Conservation (phyloP, 371 early-diverging fungal species). For the Apophysomyces trapeziformis region DNA sequence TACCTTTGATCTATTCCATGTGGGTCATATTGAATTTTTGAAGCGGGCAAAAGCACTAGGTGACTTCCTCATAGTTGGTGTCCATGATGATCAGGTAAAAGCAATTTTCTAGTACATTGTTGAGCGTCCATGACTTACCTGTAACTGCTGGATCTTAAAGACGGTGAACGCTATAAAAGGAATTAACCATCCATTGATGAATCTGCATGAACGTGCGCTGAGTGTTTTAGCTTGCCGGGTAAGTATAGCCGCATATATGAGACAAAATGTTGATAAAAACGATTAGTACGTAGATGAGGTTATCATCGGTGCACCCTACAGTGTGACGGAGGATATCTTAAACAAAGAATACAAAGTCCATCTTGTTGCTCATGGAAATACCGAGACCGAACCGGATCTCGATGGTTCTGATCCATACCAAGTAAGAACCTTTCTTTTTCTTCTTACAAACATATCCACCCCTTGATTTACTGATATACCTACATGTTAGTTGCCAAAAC, state of each 20-base stretch:
- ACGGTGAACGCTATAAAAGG: conserved; percentile 89
- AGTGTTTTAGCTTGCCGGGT: conserved; percentile 88
- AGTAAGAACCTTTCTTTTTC: conserved; percentile 29
- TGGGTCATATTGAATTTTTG: conserved; percentile 95
- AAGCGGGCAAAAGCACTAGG: conserved; percentile 85
- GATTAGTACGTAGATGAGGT: conserved; percentile 87
- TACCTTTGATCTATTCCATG: conserved; percentile 96
- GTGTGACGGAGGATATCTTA: conserved; percentile 79
- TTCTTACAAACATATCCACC: not conserved
- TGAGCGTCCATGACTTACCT: too few relatives aligned
- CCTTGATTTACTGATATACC: conserved; percentile 15
- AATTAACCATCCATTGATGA: conserved; percentile 91
- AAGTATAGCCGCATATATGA: conserved; percentile 25
- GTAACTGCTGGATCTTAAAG: conserved; percentile 23
- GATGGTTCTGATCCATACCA: conserved; percentile 86
- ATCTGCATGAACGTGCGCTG: conserved; percentile 89
- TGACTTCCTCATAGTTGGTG: conserved; percentile 91
- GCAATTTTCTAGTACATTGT: too few relatives aligned
- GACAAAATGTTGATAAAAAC: not conserved
- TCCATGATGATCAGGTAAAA: conserved; percentile 85
- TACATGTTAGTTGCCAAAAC: conserved; percentile 63
- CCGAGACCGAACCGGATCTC: conserved; percentile 62
- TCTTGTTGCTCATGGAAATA: conserved; percentile 80
- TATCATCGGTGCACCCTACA: conserved; percentile 89
- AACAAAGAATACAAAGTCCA: conserved; percentile 82